Conservation (phyloP, 78 protist species). For the Guillardia theta region DNA sequence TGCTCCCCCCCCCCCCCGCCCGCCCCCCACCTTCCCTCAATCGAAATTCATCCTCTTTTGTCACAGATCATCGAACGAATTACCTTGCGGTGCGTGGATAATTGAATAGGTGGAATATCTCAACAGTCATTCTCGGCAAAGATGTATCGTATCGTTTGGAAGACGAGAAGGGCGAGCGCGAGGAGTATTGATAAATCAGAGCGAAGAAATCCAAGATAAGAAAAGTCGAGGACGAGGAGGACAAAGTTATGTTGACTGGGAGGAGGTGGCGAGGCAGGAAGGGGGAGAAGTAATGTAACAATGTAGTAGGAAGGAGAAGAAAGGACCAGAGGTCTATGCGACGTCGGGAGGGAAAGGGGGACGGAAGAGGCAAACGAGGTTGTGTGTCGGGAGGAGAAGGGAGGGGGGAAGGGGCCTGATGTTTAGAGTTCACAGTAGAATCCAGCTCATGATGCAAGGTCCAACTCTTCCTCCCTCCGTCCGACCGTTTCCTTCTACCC, state of each 20-base stretch:
- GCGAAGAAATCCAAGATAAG: no score
- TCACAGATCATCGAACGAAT: background rate
- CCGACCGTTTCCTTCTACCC: background rate
- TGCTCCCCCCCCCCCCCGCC: background rate
- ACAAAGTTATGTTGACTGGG: no score
- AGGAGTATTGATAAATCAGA: no score
- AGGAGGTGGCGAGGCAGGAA: no score
- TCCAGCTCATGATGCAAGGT: background rate
- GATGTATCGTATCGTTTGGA: background rate
- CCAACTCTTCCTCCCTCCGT: background rate
- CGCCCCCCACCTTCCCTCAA: background rate
- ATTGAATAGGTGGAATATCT: background rate
- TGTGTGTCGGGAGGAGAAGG: no score
- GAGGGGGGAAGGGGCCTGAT: background rate
- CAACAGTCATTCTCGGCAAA: background rate
- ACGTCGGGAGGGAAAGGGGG: no score
- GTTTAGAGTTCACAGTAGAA: background rate
- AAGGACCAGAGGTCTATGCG: background rate
- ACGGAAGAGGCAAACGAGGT: no score
- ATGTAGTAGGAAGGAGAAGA: no score
- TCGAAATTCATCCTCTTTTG: background rate
- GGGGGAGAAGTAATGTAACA: no score
- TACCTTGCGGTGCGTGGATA: background rate
- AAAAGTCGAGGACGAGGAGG: no score
- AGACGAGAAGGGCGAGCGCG: no score